Percentiles rank a stretch among this genome's conserved stretches.
Evolutionary conservation across 2,329 filamentous ascomycete genomes (phyloP).

Genomic region (Sporothrix globosa): DNA sequence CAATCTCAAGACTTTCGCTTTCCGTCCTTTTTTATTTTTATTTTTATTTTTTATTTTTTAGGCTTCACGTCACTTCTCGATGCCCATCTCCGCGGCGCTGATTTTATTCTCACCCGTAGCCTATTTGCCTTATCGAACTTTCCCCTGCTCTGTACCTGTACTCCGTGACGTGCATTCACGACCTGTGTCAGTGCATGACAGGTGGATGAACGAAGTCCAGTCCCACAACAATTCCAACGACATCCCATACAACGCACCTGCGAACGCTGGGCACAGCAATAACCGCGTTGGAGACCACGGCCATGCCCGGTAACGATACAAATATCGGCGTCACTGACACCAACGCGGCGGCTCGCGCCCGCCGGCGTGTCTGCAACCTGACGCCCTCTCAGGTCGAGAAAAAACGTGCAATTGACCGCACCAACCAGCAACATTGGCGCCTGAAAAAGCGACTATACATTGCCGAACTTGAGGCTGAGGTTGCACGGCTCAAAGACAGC

Average conservation of each 20-base stretch:
- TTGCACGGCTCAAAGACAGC: slow-evolving; percentile 20
- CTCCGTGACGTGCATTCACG: slow-evolving; percentile 21
- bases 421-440: slow-evolving; percentile 31
- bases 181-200: slow-evolving; percentile 25
- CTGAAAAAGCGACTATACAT: slow-evolving; percentile 28
- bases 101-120: background rate
- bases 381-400: slow-evolving; percentile 76
- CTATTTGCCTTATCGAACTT: background rate
- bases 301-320: background rate
- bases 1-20: background rate
- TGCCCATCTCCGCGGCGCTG: background rate
- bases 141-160: background rate
- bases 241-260: background rate
- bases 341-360: slow-evolving; percentile 1
- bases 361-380: slow-evolving; percentile 51
- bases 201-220: background rate
- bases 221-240: background rate
- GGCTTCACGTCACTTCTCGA: background rate
- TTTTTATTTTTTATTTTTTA: too few relatives aligned
- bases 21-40: background rate
- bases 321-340: background rate
- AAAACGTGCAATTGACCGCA: slow-evolving; percentile 53
- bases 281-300: background rate
- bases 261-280: background rate
- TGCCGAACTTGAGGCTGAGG: slow-evolving; percentile 28